Evolutionary conservation across 345 rosid genomes (phyloP), one percentile per base, ranked within the genome.

Genomic region (Ricinus communis): DNA sequence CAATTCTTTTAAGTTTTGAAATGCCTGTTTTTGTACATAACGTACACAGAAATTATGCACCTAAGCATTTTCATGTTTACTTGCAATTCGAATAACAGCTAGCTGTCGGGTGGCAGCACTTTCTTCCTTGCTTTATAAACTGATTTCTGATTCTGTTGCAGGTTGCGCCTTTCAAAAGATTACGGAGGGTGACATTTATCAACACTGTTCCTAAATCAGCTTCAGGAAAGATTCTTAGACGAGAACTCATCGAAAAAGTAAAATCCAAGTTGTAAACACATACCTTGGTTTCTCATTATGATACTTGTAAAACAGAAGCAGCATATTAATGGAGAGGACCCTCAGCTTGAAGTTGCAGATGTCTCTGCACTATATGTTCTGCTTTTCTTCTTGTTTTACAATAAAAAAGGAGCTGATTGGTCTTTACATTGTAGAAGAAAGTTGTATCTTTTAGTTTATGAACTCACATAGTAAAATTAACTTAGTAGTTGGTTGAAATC

Each of bases 141-240:
- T 31, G 31, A 15, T 40, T n/a, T 69, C 8, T 15, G 0, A 1
- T 64, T 28, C 33, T 61, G 6, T 18, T 67, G 45, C 85, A 93
- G 99, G 96, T 91, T 11, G 95, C 98, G 19, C 94, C 96, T 57
- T 96, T 66, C 79, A 96, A 93, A 79, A 87, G 87, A 79, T 57
- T 93, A 66, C 68, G 90, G 33, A 75, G 76, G 81, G 94, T 96
- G 66, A 80, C 88, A 43, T 96, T 93, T 76, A 74, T 83, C 51
- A 81, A 74, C 71, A 74, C 28, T 19, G 87, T 96, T 30, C 99
- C 96, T 8, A 92, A 88, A 80, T 89, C 98, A 1, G 88, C 82
- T 28, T 79, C 99, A 0, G 98, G 99, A 61, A 96, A 96, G 77
- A 89, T 89, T 69, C 81, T 96, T 64, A 87, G 98, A 76, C 83